Conservation (phyloP, 1,139 yeast species). For the Zhuliangozyma parablackwelliae region DNA sequence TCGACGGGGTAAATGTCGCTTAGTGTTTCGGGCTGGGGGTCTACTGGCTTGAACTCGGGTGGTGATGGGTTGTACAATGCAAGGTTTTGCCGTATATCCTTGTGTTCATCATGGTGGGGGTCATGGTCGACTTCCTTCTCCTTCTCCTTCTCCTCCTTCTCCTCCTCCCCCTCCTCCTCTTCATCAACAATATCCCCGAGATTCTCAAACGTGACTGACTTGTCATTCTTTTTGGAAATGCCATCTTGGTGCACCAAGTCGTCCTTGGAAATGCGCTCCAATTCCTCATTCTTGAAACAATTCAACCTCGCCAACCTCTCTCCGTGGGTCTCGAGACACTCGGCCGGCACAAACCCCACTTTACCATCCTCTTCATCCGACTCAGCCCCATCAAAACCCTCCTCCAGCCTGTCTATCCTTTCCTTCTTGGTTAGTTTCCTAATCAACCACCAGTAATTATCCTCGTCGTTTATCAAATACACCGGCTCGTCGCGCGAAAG, state of each 20-base stretch:
- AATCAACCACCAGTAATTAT: constrained; percentile 96
- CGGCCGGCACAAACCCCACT: constrained; percentile 96
- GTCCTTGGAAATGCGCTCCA: constrained; percentile 36
- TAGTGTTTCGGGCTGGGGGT: constrained; percentile 33
- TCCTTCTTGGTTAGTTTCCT: constrained; percentile 51
- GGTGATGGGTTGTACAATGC: constrained; percentile 5
- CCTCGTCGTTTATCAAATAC: constrained; percentile 76
- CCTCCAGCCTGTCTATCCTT: constrained; percentile 11
- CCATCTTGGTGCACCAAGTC: neutral
- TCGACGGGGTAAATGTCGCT: constrained; percentile 41
- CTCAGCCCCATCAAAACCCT: constrained; percentile 9
- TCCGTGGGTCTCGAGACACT: constrained; percentile 84
- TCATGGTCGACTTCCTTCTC: neutral
- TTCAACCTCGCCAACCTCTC: constrained; percentile 89
- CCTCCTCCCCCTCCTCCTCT: constrained; percentile 12
- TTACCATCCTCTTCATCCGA: constrained; percentile 52
- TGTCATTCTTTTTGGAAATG: constrained; percentile 12
- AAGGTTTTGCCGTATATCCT: constrained; percentile 8
- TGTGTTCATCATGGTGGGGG: neutral
- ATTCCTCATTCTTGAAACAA: constrained; percentile 86
- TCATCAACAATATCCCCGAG: constrained; percentile 28
- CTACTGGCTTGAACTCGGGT: constrained; percentile 14
- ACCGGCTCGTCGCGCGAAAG: constrained; percentile 81
- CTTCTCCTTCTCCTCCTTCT: neutral
- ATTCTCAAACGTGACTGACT: constrained; percentile 41